Evolutionary conservation across 306 rosid genomes (phyloP).

Genomic region (Begonia fuchsioides): DNA sequence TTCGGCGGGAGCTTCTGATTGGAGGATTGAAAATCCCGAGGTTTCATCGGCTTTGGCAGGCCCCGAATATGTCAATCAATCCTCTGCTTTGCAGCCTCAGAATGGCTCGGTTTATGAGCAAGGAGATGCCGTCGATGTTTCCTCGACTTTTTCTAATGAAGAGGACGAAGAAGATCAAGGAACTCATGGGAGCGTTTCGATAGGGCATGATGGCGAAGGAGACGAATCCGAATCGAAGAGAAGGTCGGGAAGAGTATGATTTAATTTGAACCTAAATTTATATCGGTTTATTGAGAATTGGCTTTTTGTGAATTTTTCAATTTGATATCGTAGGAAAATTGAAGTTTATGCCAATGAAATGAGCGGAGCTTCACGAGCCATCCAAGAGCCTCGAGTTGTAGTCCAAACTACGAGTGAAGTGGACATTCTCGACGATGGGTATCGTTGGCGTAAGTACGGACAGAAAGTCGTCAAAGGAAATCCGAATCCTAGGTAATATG

Average conservation of each 20-base stretch:
- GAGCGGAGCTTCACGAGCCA: slow-evolving; percentile 97
- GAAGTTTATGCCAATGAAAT: slow-evolving; percentile 76
- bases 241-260: slow-evolving; percentile 25
- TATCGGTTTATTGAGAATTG: too few relatives aligned
- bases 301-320: too few relatives aligned
- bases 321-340: slow-evolving; percentile 50
- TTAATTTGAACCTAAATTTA: too few relatives aligned
- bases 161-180: slow-evolving; percentile 86
- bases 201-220: slow-evolving; percentile 79
- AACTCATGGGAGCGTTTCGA: slow-evolving; percentile 80
- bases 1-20: slow-evolving; percentile 14
- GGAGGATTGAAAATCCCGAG: slow-evolving; percentile 76
- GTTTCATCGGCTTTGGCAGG: slow-evolving; percentile 47
- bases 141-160: slow-evolving; percentile 72
- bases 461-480: slow-evolving; percentile 98
- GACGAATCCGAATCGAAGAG: slow-evolving; percentile 92
- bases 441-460: slow-evolving; percentile 95
- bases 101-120: slow-evolving; percentile 47
- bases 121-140: slow-evolving; percentile 69
- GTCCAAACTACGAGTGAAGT: slow-evolving; percentile 98
- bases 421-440: slow-evolving; percentile 95
- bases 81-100: slow-evolving; percentile 48
- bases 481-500: slow-evolving; percentile 83
- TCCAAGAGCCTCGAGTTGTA: slow-evolving; percentile 95
- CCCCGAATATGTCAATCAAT: slow-evolving; percentile 49